A percentile compares a stretch with the other conserved stretches of the same genome.
phyloP scores from a whole-genome alignment of 2,329 filamentous ascomycete genomes.

The Cladosporium sphaerospermum region DNA sequence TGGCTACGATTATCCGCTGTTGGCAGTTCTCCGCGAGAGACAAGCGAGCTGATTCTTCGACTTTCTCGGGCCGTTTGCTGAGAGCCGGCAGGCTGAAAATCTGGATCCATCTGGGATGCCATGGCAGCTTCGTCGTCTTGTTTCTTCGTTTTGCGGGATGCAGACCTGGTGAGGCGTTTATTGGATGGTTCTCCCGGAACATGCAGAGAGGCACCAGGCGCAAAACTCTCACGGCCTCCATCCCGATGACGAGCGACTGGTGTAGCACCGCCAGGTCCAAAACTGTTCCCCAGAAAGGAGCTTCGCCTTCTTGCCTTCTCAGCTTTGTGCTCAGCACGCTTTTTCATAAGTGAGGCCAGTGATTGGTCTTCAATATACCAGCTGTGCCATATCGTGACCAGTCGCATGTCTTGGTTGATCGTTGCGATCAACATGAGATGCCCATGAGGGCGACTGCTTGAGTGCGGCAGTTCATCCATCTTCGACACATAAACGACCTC shows the following conservation, averaged over 20 bases:
- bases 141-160: conserved; percentile 23
- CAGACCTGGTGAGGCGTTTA: conserved; percentile 16
- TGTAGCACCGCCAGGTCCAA: conserved; percentile 66
- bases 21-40: conserved; percentile 80
- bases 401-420: conserved; percentile 66
- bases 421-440: conserved; percentile 71
- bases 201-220: conserved; percentile 39
- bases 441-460: conserved; percentile 32
- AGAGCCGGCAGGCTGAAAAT: conserved; percentile 37
- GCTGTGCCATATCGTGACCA: conserved; percentile 80
- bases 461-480: conserved; percentile 50
- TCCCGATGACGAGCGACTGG: conserved; percentile 58
- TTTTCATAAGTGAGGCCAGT: conserved; percentile 38
- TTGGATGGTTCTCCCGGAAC: conserved; percentile 18
- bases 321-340: conserved; percentile 32
- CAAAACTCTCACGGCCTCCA: conserved; percentile 71
- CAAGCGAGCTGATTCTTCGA: conserved; percentile 84
- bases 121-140: conserved; percentile 41
- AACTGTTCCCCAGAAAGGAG: conserved; percentile 52
- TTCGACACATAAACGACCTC: conserved; percentile 78
- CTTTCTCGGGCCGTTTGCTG: conserved; percentile 51
- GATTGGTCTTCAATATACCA: conserved; percentile 66
- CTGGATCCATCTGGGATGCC: conserved; percentile 45
- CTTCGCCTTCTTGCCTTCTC: conserved; percentile 56
- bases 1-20: conserved; percentile 40